Conservation (phyloP, 768 basidiomycete species). For the Pleurotus djamor region DNA sequence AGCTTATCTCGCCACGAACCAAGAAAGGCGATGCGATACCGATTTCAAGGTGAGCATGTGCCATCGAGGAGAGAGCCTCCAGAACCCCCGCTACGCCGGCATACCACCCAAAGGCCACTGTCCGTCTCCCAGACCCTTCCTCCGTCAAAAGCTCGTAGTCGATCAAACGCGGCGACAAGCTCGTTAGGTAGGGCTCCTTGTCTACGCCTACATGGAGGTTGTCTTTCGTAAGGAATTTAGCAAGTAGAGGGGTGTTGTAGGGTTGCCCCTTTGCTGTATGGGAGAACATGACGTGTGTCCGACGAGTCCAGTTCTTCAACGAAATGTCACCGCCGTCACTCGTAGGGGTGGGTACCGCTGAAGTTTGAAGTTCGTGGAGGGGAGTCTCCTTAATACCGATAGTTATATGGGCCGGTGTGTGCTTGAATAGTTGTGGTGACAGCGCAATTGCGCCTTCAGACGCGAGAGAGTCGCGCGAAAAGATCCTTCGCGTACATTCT, state of each 20-base stretch:
- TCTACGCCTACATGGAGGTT: background rate
- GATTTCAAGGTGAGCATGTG: slow-evolving; percentile 72
- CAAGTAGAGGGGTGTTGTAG: slow-evolving; percentile 81
- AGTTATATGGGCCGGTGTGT: slow-evolving; percentile 63
- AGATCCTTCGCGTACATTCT: slow-evolving; percentile 75
- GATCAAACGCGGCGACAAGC: slow-evolving; percentile 50
- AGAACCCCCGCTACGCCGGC: slow-evolving; percentile 89
- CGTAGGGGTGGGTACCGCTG: slow-evolving; percentile 26
- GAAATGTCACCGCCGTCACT: background rate
- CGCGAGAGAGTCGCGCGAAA: slow-evolving; percentile 49
- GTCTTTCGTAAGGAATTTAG: slow-evolving; percentile 47
- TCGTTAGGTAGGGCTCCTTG: background rate
- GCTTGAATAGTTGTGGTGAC: slow-evolving; percentile 35
- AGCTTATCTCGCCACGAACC: slow-evolving; percentile 36
- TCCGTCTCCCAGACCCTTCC: slow-evolving; percentile 56
- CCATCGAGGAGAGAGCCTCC: slow-evolving; percentile 77
- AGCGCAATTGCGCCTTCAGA: slow-evolving; percentile 69
- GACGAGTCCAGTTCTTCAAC: slow-evolving; percentile 20
- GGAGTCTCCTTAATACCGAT: slow-evolving; percentile 91
- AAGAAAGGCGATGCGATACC: slow-evolving; percentile 85
- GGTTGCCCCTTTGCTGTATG: slow-evolving; percentile 87
- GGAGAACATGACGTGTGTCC: slow-evolving; percentile 89
- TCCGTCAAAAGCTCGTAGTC: slow-evolving; percentile 85
- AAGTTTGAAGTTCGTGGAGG: slow-evolving; percentile 53
- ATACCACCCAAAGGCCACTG: slow-evolving; percentile 90